phyloP scores from a whole-genome alignment of 768 basidiomycete species.

The Lactarius deliciosus region DNA sequence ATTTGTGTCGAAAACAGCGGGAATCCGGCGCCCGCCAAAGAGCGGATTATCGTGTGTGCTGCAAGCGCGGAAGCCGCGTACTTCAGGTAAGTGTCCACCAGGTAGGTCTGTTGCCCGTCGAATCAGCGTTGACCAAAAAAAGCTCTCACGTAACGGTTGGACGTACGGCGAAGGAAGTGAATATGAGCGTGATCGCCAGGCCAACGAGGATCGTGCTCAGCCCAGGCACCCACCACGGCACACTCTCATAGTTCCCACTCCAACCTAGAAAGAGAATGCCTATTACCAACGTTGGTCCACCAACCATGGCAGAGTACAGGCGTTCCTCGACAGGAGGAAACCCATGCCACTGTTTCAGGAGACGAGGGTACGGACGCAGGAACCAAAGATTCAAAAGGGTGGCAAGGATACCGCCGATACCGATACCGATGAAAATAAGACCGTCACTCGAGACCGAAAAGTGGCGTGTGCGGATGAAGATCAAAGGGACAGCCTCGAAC shows the following conservation, averaged over 20 bases:
- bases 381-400: conserved; percentile 34
- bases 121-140: background rate
- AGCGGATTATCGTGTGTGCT: conserved; percentile 59
- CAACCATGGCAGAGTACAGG: conserved; percentile 42
- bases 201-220: conserved; percentile 54
- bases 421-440: conserved; percentile 44
- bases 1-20: conserved; percentile 67
- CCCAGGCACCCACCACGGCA: conserved; percentile 61
- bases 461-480: conserved; percentile 39
- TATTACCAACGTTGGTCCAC: conserved; percentile 37
- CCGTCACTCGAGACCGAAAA: conserved; percentile 41
- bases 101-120: conserved; percentile 45
- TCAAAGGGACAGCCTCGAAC: conserved; percentile 42
- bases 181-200: conserved; percentile 50
- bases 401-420: conserved; percentile 39
- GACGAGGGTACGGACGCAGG: conserved; percentile 35
- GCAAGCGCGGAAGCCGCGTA: conserved; percentile 60
- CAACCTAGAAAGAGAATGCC: conserved; percentile 49
- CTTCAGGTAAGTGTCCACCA: conserved; percentile 56
- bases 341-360: conserved; percentile 41
- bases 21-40: conserved; percentile 56
- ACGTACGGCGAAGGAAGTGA: conserved; percentile 47
- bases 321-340: conserved; percentile 44
- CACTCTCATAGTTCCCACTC: conserved; percentile 50
- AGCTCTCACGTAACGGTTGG: background rate